Evolutionary conservation across 495 filamentous ascomycete species (phyloP), one percentile per base, ranked within the genome.

Genomic region (Astrocystis sublimbata): DNA sequence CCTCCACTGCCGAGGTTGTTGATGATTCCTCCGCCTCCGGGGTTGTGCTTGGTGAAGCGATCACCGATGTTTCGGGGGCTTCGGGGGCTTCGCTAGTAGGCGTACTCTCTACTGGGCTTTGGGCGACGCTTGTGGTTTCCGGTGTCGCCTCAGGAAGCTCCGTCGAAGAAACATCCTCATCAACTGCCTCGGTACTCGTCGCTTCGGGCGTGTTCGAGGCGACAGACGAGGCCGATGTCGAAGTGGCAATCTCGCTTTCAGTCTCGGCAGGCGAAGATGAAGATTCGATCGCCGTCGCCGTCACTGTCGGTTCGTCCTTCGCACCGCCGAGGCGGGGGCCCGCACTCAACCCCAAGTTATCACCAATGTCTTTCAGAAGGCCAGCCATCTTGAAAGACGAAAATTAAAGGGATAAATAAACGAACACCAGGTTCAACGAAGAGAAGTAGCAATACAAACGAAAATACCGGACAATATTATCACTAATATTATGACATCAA

Each of bases 381-480:
- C 70, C 70, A 49, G 70, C 67, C 70, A 72, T 72, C 56, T 65
- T 52, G n/a, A n/a, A n/a, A 35, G 66, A 66, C 53, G 15, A 60
- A 43, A 59, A 61, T 45, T 51, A 28, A 35, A n/a, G n/a, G n/a
- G n/a, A n/a, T n/a, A n/a, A 65, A 63, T 19, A 61, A 21, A 40
- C 31, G 70, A 70, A 72, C 70, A 65, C 70, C 70, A 70, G 70
- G 70, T 72, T 62, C 65, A 57, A 63, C 58, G 70, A 70, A 72
- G 15, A 38, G 54, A 68, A 68, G 23, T 42, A 24, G 65, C 19
- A n/a, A n/a, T n/a, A n/a, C 4, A 19, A 68, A 65, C 24, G 30
- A 69, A 56, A 15, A 33, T 13, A 55, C 31, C n/a, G 58, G 15
- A 49, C 54, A 49, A 43, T n/a, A n/a, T n/a, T n/a, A n/a, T 60